A percentile compares a stretch with the other conserved stretches of the same genome.
Evolutionary conservation across 2,329 filamentous ascomycete genomes (phyloP).

Genomic region (Phialemoniopsis sp.): DNA sequence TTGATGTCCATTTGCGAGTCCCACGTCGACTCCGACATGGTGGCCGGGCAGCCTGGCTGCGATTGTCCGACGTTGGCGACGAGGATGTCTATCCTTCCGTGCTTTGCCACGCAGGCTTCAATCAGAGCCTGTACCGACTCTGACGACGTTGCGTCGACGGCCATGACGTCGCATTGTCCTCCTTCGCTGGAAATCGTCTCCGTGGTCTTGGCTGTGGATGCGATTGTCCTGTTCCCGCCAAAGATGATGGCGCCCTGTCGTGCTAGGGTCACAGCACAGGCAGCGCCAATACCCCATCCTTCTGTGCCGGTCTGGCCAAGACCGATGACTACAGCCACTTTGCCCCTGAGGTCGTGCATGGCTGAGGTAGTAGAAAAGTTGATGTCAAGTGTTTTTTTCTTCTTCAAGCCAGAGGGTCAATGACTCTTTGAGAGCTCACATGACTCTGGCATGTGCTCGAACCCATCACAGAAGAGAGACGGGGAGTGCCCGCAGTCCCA

Average conservation of each 20-base stretch:
- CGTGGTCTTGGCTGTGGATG: slow-evolving; percentile 31
- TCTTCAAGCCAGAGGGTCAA: too few relatives aligned
- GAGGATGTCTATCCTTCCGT: slow-evolving; percentile 55
- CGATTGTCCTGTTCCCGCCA: slow-evolving; percentile 41
- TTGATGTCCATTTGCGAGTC: slow-evolving; percentile 50
- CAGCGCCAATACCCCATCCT: slow-evolving; percentile 47
- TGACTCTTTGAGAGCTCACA: too few relatives aligned
- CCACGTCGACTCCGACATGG: slow-evolving; percentile 44
- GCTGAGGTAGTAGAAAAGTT: too few relatives aligned
- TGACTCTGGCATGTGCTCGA: too few relatives aligned
- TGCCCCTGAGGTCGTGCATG: too few relatives aligned
- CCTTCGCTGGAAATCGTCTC: slow-evolving; percentile 27
- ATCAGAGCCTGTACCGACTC: slow-evolving; percentile 47
- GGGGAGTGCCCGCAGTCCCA: too few relatives aligned
- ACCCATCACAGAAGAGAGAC: too few relatives aligned
- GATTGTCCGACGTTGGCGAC: slow-evolving; percentile 58
- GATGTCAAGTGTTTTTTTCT: too few relatives aligned
- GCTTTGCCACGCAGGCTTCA: slow-evolving; percentile 42
- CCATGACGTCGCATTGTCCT: slow-evolving; percentile 32
- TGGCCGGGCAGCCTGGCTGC: slow-evolving; percentile 40
- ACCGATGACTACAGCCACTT: slow-evolving; percentile 40
- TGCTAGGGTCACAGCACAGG: slow-evolving; percentile 41
- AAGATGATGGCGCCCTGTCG: slow-evolving; percentile 44
- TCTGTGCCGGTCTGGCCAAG: slow-evolving; percentile 39
- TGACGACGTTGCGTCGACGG: slow-evolving; percentile 46